Percentiles rank a stretch among this genome's conserved stretches.
Conservation (phyloP, 2,329 filamentous ascomycete species). For the Hawksworthiomyces lignivorus region DNA sequence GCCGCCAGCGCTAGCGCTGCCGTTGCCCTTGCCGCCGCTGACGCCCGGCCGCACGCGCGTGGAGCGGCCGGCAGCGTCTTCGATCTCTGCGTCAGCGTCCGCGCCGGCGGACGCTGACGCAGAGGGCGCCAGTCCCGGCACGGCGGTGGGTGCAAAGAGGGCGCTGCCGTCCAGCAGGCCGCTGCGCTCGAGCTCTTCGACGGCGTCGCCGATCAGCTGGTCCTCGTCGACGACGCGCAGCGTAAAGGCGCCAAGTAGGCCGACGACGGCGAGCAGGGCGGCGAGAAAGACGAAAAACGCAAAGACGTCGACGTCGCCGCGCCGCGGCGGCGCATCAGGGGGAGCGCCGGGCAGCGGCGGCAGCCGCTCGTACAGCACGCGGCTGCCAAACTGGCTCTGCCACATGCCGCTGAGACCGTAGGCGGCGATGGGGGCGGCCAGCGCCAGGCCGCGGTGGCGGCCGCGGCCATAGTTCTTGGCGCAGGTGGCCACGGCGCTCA, state of each 20-base stretch:
- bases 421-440: conserved; percentile 83
- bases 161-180: conserved; percentile 71
- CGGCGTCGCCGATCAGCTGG: conserved; percentile 80
- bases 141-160: conserved; percentile 54
- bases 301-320: conserved; percentile 64
- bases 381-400: conserved; percentile 80
- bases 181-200: conserved; percentile 84
- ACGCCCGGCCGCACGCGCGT: conserved; percentile 12
- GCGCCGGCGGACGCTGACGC: not conserved
- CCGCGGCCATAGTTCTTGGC: conserved; percentile 96
- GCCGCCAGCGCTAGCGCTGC: conserved; percentile 1
- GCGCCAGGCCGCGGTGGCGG: conserved; percentile 76
- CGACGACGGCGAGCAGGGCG: conserved; percentile 60
- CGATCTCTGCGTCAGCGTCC: not conserved
- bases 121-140: conserved; percentile 56
- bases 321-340: conserved; percentile 22
- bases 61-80: not conserved
- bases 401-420: conserved; percentile 95
- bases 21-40: conserved; percentile 2
- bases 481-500: conserved; percentile 85
- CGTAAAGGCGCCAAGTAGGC: conserved; percentile 64
- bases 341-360: conserved; percentile 51
- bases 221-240: conserved; percentile 76
- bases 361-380: conserved; percentile 62
- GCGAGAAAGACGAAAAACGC: conserved; percentile 83